Evolutionary conservation across 2,329 filamentous ascomycete genomes (phyloP).

Genomic region (Cercospora nicotianae): DNA sequence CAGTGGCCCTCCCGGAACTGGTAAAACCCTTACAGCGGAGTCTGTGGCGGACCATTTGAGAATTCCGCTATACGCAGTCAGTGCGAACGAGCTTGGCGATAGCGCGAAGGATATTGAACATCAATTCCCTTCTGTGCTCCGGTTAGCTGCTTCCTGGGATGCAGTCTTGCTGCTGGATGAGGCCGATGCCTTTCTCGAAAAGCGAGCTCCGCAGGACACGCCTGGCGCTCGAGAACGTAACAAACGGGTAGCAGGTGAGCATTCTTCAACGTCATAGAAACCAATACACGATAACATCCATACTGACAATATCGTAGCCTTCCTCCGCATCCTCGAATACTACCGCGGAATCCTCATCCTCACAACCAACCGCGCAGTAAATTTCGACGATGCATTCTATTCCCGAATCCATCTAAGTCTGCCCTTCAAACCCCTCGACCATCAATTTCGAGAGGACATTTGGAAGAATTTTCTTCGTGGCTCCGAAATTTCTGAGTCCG

Average conservation of each 20-base stretch:
- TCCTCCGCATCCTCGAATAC: slow-evolving; percentile 41
- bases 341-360: slow-evolving; percentile 44
- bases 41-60: slow-evolving; percentile 21
- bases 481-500: slow-evolving; percentile 7
- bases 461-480: slow-evolving; percentile 71
- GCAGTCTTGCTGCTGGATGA: slow-evolving; percentile 44
- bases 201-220: slow-evolving; percentile 9
- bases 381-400: slow-evolving; percentile 42
- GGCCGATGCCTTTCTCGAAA: slow-evolving; percentile 42
- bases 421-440: slow-evolving; percentile 19
- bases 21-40: slow-evolving; percentile 32
- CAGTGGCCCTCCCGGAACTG: slow-evolving; percentile 32
- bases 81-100: slow-evolving; percentile 22
- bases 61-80: slow-evolving; percentile 17
- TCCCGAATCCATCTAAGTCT: slow-evolving; percentile 40
- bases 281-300: neutral
- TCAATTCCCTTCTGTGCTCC: slow-evolving; percentile 22
- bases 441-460: slow-evolving; percentile 54
- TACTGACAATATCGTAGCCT: slow-evolving; percentile 27
- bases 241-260: slow-evolving; percentile 25
- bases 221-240: slow-evolving; percentile 28
- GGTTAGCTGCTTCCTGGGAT: slow-evolving; percentile 28
- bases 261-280: neutral
- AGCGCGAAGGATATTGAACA: slow-evolving; percentile 27
- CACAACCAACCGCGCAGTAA: slow-evolving; percentile 41